phyloP scores from a whole-genome alignment of 225 moss, liverwort and hornwort species.

The Lunularia cruciata region DNA sequence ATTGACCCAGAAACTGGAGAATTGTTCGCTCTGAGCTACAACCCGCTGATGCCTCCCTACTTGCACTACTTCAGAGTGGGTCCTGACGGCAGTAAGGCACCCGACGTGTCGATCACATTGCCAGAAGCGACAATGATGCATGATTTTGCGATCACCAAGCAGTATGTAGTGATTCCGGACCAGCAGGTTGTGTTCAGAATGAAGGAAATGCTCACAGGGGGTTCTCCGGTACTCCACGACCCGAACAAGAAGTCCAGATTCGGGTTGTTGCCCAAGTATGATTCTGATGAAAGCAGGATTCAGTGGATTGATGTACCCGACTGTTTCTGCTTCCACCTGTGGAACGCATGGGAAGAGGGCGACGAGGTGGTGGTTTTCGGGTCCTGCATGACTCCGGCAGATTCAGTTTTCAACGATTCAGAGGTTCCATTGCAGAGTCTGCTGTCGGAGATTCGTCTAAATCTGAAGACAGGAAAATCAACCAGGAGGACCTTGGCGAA shows the following conservation, averaged over 20 bases:
- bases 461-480: slow-evolving; percentile 55
- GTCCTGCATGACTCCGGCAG: slow-evolving; percentile 87
- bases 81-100: slow-evolving; percentile 54
- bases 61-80: slow-evolving; percentile 62
- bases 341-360: slow-evolving; percentile 94
- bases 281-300: slow-evolving; percentile 56
- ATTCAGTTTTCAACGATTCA: slow-evolving; percentile 77
- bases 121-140: slow-evolving; percentile 88
- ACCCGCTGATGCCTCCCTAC: slow-evolving; percentile 66
- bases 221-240: slow-evolving; percentile 77
- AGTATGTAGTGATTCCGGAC: slow-evolving; percentile 82
- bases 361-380: slow-evolving; percentile 76
- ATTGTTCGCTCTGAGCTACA: slow-evolving; percentile 80
- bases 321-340: slow-evolving; percentile 87
- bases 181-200: slow-evolving; percentile 86
- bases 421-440: slow-evolving; percentile 50
- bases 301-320: slow-evolving; percentile 81
- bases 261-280: slow-evolving; percentile 76
- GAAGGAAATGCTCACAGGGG: slow-evolving; percentile 69
- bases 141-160: slow-evolving; percentile 87
- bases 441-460: slow-evolving; percentile 72
- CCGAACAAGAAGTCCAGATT: slow-evolving; percentile 64
- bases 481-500: slow-evolving; percentile 55
- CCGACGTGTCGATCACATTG: slow-evolving; percentile 68
- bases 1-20: slow-evolving; percentile 64